These are phyloP conservation scores for Kodamaea suecica DNA, from an alignment of 1,139 yeast genomes.

Conservation along the genomic window DNA sequence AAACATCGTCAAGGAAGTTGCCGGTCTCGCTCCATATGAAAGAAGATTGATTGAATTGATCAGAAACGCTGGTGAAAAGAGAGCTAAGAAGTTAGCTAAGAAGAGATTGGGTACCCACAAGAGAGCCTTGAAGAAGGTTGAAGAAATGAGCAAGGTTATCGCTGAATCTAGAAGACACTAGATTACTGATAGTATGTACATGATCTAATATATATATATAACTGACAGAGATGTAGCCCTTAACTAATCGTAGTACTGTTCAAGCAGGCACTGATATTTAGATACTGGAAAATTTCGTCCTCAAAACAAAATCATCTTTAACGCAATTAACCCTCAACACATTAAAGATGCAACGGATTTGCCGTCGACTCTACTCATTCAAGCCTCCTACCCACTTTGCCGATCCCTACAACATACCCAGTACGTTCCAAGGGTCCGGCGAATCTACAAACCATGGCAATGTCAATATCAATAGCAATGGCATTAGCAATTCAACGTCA, in stretches of 20 bases:
- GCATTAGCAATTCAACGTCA: neutral
- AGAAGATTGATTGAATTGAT: conserved; percentile 98
- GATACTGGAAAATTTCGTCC: too few relatives aligned
- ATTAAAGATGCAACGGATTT: neutral
- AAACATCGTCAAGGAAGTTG: conserved; percentile 92
- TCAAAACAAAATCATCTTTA: neutral
- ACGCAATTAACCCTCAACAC: too few relatives aligned
- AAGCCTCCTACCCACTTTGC: conserved; percentile 7
- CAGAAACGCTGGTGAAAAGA: conserved; percentile 99
- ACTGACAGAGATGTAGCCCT: conserved; percentile 3
- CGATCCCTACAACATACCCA: conserved; percentile 6
- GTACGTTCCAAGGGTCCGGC: neutral
- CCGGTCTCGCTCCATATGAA: conserved; percentile 99
- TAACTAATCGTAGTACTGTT: too few relatives aligned
- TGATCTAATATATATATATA: conserved; percentile 12
- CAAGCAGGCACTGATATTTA: too few relatives aligned
- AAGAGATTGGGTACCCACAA: conserved; percentile 99
- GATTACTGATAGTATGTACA: conserved; percentile 17
- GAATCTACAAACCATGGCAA: conserved; percentile 1
- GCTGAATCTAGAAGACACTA: conserved; percentile 93
- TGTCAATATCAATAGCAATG: conserved; percentile 1
- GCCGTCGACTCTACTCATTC: conserved; percentile 4
- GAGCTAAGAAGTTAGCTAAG: conserved; percentile 99
- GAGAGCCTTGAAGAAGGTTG: conserved; percentile 99
- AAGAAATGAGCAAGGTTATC: conserved; percentile 95